phyloP scores from a whole-genome alignment of 2,329 filamentous ascomycete genomes.

The Huntiella omanensis region DNA sequence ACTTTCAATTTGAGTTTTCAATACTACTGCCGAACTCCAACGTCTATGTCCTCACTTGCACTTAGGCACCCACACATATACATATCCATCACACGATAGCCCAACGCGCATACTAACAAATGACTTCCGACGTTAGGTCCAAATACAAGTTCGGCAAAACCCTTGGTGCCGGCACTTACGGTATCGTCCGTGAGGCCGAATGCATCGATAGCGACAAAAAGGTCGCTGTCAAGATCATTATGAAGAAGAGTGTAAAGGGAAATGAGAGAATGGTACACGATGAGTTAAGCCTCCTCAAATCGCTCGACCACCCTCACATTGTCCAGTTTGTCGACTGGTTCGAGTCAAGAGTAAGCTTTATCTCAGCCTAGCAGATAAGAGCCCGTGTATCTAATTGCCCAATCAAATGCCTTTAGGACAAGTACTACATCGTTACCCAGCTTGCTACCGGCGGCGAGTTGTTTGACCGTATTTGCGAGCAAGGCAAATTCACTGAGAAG shows the following conservation, averaged over 20 bases:
- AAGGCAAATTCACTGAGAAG: conserved; percentile 96
- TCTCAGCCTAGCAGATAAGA: background rate
- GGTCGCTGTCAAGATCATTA: conserved; percentile 94
- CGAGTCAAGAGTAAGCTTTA: conserved; percentile 65
- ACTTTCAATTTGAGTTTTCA: no score
- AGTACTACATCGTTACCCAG: conserved; percentile 98
- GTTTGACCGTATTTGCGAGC: conserved; percentile 95
- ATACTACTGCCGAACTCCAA: no score
- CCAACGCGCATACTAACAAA: conserved; percentile 14
- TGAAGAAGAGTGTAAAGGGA: conserved; percentile 97
- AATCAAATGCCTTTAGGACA: conserved; percentile 45
- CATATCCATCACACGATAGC: background rate
- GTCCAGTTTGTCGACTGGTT: conserved; percentile 98
- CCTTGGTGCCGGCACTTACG: conserved; percentile 91
- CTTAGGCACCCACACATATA: no score
- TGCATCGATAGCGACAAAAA: conserved; percentile 45
- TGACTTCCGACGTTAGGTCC: conserved; percentile 30
- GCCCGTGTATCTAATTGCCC: background rate
- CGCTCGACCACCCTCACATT: conserved; percentile 82
- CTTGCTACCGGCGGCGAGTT: conserved; percentile 89
- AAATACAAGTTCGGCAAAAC: conserved; percentile 87
- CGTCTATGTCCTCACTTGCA: no score
- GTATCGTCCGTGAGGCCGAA: conserved; percentile 91
- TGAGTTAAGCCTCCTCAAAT: conserved; percentile 83
- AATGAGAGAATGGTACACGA: conserved; percentile 99